Conservation (phyloP, 306 rosid species). For the Alnus glutinosa region DNA sequence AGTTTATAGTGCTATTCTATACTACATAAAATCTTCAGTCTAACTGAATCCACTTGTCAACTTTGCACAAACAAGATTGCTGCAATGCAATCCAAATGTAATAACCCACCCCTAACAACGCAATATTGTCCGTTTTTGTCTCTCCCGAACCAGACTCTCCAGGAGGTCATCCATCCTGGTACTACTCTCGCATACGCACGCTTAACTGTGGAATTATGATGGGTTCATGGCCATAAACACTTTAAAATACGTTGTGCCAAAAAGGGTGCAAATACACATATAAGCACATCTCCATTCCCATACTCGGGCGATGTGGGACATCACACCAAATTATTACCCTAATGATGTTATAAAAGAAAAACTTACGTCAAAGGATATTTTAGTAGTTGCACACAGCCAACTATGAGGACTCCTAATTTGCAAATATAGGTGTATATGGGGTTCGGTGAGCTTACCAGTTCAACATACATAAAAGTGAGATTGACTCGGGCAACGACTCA, state of each 20-base stretch:
- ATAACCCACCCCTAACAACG: too few relatives aligned
- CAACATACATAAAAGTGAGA: not conserved
- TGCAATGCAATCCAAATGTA: not conserved
- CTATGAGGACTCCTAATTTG: not conserved
- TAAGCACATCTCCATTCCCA: too few relatives aligned
- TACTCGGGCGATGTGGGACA: too few relatives aligned
- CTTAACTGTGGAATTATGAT: too few relatives aligned
- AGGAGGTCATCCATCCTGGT: too few relatives aligned
- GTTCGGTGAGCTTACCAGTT: not conserved
- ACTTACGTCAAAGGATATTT: not conserved
- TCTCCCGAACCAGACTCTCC: too few relatives aligned
- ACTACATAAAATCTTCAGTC: not conserved
- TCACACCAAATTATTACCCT: not conserved
- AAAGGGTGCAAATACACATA: too few relatives aligned
- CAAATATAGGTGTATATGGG: not conserved
- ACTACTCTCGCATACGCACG: too few relatives aligned
- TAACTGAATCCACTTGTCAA: not conserved
- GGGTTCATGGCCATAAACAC: too few relatives aligned
- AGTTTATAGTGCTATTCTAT: not conserved
- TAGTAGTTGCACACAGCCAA: not conserved
- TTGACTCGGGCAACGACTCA: not conserved
- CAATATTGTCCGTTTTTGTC: too few relatives aligned
- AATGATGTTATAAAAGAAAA: not conserved
- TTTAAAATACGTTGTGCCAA: too few relatives aligned
- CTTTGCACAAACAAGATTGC: not conserved